Evolutionary conservation across 2,329 filamentous ascomycete species (phyloP).

Genomic region (Ilyonectria robusta): DNA sequence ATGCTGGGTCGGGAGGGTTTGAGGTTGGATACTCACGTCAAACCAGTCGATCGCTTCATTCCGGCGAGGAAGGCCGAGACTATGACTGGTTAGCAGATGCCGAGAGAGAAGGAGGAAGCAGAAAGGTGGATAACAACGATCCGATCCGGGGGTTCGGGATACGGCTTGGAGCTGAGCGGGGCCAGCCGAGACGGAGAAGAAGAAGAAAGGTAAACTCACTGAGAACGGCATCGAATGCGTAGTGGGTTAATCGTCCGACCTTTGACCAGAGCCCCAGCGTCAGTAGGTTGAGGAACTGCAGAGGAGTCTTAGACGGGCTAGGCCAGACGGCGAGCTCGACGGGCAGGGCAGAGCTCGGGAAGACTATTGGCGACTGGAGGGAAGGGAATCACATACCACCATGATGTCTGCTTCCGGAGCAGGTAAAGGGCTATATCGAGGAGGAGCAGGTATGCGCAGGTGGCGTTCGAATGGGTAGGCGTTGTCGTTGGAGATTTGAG

Average conservation of each 20-base stretch:
- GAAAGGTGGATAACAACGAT: not conserved
- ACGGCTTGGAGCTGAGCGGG: slow-evolving; percentile 8
- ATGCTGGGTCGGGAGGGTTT: slow-evolving; percentile 6
- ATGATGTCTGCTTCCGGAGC: slow-evolving; percentile 43
- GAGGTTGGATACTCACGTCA: slow-evolving; percentile 82
- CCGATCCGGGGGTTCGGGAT: not conserved
- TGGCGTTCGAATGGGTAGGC: not conserved
- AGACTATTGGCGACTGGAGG: slow-evolving; percentile 15
- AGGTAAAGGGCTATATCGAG: not conserved
- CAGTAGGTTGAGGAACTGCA: slow-evolving; percentile 76
- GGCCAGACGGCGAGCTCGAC: slow-evolving; percentile 40
- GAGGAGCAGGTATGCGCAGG: not conserved
- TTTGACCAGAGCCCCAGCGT: slow-evolving; percentile 79
- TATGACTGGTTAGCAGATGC: slow-evolving; percentile 54
- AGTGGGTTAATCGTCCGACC: slow-evolving; percentile 94
- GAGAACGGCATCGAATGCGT: slow-evolving; percentile 95
- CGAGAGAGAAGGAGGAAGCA: no score
- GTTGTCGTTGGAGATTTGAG: slow-evolving; percentile 13
- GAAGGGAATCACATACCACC: slow-evolving; percentile 50
- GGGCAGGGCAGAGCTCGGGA: slow-evolving; percentile 39
- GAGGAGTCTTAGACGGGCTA: slow-evolving; percentile 55
- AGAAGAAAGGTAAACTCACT: slow-evolving; percentile 67
- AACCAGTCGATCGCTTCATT: slow-evolving; percentile 95
- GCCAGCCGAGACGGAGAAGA: not conserved
- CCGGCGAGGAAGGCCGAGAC: slow-evolving; percentile 97